Percentiles rank a stretch among this genome's conserved stretches.
Evolutionary conservation across 2,329 filamentous ascomycete species (phyloP).

Genomic region (Orbilia javanica): DNA sequence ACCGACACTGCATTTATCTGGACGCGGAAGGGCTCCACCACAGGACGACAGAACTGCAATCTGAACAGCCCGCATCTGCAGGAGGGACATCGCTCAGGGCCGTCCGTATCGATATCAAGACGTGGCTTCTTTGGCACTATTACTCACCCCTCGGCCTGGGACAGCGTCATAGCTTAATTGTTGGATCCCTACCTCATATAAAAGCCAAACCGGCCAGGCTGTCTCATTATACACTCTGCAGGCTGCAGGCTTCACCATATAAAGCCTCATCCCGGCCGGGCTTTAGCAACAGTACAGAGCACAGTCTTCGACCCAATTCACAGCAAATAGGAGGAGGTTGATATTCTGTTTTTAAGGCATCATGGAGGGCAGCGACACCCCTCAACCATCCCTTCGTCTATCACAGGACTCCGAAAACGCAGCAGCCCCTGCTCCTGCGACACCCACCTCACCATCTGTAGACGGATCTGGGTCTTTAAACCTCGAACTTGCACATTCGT

Average conservation of each 20-base stretch:
- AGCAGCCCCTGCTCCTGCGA: constrained; percentile 34
- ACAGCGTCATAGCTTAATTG: constrained; percentile 5
- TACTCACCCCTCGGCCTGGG: constrained; percentile 7
- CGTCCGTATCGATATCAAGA: constrained; percentile 23
- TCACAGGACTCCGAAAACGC: constrained; percentile 52
- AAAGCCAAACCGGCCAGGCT: constrained; percentile 37
- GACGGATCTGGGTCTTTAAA: constrained; percentile 44
- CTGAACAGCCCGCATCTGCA: neutral
- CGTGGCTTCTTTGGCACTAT: constrained; percentile 26
- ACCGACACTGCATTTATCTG: constrained; percentile 9
- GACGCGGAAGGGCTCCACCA: neutral
- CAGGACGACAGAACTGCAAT: neutral
- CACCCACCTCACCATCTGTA: constrained; percentile 35
- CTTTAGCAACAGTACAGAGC: constrained; percentile 7
- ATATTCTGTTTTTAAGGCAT: neutral
- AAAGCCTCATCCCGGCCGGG: constrained; percentile 17
- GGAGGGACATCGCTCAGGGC: neutral
- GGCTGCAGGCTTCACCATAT: constrained; percentile 22
- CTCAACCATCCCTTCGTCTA: constrained; percentile 17
- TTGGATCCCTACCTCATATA: constrained; percentile 9
- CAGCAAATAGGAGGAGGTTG: neutral
- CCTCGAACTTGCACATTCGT: constrained; percentile 36
- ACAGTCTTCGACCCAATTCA: neutral
- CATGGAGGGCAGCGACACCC: constrained; percentile 38
- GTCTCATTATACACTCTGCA: constrained; percentile 15